phyloP scores from a whole-genome alignment of 2,329 filamentous ascomycete genomes.

The Aspergillus uvarum region DNA sequence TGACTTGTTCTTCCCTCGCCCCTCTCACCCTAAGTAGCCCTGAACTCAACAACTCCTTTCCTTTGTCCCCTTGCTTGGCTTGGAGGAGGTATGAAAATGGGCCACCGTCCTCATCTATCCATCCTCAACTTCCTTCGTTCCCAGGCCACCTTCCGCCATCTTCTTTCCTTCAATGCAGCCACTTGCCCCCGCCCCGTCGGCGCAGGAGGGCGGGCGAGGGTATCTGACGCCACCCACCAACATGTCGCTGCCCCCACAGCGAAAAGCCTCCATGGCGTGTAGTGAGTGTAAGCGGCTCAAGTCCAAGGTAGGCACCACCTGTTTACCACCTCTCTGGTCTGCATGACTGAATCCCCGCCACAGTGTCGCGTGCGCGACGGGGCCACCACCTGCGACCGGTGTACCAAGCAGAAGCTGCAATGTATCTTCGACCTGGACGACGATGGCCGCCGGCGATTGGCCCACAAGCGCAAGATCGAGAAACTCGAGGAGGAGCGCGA shows the following conservation, averaged over 20 bases:
- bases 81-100: no score
- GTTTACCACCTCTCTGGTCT: background rate
- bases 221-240: background rate
- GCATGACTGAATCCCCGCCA: background rate
- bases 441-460: slow-evolving; percentile 25
- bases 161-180: background rate
- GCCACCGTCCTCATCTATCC: no score
- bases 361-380: slow-evolving; percentile 18
- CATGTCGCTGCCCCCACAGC: background rate
- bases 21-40: no score
- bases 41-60: no score
- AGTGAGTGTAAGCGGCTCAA: background rate
- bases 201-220: background rate
- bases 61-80: no score
- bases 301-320: background rate
- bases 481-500: slow-evolving; percentile 25
- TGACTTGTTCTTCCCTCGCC: no score
- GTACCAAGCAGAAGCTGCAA: slow-evolving; percentile 17
- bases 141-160: no score
- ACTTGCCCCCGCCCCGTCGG: background rate
- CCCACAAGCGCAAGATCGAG: slow-evolving; percentile 25
- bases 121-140: no score
- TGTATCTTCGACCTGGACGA: slow-evolving; percentile 25
- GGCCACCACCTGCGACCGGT: slow-evolving; percentile 24
- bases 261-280: background rate